Evolutionary conservation across 345 rosid genomes (phyloP).

Genomic region (Crucihimalaya himalaica): DNA sequence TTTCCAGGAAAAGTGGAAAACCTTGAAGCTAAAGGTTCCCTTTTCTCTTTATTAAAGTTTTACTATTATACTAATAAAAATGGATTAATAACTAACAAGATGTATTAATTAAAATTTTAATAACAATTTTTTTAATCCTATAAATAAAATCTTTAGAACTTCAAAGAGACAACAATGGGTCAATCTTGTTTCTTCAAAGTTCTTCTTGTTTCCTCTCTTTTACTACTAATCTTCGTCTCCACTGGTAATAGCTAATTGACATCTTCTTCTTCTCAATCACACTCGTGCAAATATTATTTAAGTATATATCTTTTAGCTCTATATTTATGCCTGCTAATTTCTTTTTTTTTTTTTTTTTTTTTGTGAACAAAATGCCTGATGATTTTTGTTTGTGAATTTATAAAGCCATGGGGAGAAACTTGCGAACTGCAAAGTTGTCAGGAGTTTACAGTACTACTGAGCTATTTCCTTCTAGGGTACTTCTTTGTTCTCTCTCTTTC

Average conservation of each 20-base stretch:
- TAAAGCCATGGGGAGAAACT: conserved; percentile 38
- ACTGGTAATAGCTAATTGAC: conserved; percentile 20
- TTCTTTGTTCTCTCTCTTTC: neutral
- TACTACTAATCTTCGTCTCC: conserved; percentile 35
- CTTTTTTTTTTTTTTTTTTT: conserved; percentile 6
- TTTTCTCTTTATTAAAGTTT: conserved; percentile 34
- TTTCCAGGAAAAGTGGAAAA: conserved; percentile 42
- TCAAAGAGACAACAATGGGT: conserved; percentile 40
- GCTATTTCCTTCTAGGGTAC: conserved; percentile 28
- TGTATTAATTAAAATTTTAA: neutral
- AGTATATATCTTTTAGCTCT: neutral
- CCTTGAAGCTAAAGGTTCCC: conserved; percentile 32
- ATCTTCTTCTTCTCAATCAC: conserved; percentile 1
- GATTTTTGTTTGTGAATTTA: conserved; percentile 4
- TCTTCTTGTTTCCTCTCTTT: conserved; percentile 37
- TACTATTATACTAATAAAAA: neutral
- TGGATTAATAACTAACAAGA: conserved; percentile 27
- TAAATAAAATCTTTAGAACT: conserved; percentile 28
- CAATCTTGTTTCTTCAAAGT: conserved; percentile 37
- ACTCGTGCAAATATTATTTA: neutral
- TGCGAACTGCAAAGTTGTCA: conserved; percentile 15
- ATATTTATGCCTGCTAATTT: neutral
- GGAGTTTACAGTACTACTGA: neutral
- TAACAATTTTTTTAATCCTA: neutral
- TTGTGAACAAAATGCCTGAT: neutral